These are phyloP conservation scores for Cercospora canescens DNA, from an alignment of 2,329 filamentous ascomycete genomes.

Conservation along the genomic window DNA sequence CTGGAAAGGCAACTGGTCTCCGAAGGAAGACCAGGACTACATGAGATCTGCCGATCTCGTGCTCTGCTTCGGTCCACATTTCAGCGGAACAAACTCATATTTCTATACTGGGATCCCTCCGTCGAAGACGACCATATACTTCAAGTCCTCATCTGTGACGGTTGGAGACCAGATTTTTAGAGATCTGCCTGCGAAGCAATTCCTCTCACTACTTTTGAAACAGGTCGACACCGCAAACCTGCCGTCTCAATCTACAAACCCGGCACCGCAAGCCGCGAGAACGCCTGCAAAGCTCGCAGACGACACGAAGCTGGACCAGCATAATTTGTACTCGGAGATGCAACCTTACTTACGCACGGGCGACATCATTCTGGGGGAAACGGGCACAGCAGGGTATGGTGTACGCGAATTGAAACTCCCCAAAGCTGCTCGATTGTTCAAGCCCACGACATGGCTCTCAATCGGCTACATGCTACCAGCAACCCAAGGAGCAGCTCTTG, in stretches of 20 bases:
- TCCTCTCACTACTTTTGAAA: slow-evolving; percentile 9
- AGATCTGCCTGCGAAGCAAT: slow-evolving; percentile 15
- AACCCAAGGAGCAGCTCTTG: slow-evolving; percentile 71
- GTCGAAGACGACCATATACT: slow-evolving; percentile 36
- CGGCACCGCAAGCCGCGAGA: not conserved
- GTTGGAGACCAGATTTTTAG: slow-evolving; percentile 31
- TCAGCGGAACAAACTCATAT: slow-evolving; percentile 34
- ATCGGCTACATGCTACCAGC: slow-evolving; percentile 67
- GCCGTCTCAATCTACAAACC: not conserved
- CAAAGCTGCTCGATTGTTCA: slow-evolving; percentile 69
- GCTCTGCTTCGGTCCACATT: slow-evolving; percentile 18
- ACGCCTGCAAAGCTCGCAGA: not conserved
- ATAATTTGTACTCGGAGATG: slow-evolving; percentile 10
- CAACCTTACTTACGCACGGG: slow-evolving; percentile 32
- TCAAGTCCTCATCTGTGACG: slow-evolving; percentile 37
- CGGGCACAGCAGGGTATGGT: slow-evolving; percentile 84
- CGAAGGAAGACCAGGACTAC: slow-evolving; percentile 11
- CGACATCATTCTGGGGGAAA: slow-evolving; percentile 83
- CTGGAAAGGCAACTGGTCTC: slow-evolving; percentile 43
- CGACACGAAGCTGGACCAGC: not conserved
- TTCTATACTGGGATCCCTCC: slow-evolving; percentile 42
- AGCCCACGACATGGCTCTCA: slow-evolving; percentile 72
- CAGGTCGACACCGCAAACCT: slow-evolving; percentile 8
- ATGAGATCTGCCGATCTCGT: slow-evolving; percentile 17
- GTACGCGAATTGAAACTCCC: slow-evolving; percentile 85